Base-by-base conservation (phyloP, 768 basidiomycete genomes). In the Porpolomopsis calyptriformis region DNA sequence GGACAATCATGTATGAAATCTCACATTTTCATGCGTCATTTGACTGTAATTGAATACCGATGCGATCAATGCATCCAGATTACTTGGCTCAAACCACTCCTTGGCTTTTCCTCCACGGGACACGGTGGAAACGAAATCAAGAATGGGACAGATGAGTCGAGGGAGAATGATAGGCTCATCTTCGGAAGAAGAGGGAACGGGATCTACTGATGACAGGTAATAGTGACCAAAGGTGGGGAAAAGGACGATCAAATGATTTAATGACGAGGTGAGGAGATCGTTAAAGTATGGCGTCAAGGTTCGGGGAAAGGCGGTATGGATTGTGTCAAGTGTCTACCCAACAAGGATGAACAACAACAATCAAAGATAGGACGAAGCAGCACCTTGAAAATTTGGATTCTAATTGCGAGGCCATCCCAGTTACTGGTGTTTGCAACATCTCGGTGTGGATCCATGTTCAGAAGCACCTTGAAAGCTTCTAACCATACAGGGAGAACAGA, bases 401-500 rank as follows among this genome's bases (percentile, higher is more conserved):
- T 73, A 44, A 97, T 70, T 4, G 80, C 69, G 7, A 99, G 62
- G 4, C 76, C 77, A 60, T 94, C 89, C 92, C 93, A 97, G 42
- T 77, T 59, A 4, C n/a, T n/a, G n/a, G 68, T 65, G 39, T 70
- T 70, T 12, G 69, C 58, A 3, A 85, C 68, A 56, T 93, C 91
- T 43, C 66, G 62, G 18, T 69, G 63, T 0, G 83, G 75, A 57
- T 88, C 79, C 18, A 76, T 61, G 42, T 65, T 70, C 19, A 97
- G 68, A 11, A 97, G 69, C 12, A 80, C 77, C 51, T 78, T 79
- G 70, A 97, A 91, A 0, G 88, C 87, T 29, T 85, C 82, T n/a
- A 97, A 65, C 96, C 96, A 99, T 12, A 80, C 71, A 1, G 93
- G 89, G 4, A 94, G 75, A 34, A 97, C 79, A 36, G 78, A 74